Evolutionary conservation across 2,329 filamentous ascomycete genomes (phyloP), one percentile per base, ranked within the genome.

Genomic region (Exophiala oligosperma): DNA sequence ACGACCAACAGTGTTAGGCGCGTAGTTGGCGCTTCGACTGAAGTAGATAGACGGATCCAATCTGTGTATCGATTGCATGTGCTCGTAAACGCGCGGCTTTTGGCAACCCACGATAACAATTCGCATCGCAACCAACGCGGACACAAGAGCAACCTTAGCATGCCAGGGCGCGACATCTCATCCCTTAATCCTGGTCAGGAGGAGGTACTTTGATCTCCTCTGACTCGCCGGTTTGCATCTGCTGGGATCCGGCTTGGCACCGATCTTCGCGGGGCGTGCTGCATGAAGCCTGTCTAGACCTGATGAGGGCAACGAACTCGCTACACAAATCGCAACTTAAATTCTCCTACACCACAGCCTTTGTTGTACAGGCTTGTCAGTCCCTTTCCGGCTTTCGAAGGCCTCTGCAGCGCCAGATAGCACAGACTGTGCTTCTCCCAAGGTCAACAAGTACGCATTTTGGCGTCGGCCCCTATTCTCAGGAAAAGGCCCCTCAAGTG

Each of bases 221-320:
- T 14, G 29, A 23, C 29, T 54, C 24, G 44, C 49, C 43, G 43
- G 21, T 26, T 23, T 23, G 40, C 43, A 23, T 41, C 40, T 49
- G 37, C 57, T 49, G 52, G 32, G 35, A 54, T 46, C 58, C 58
- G 58, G 50, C 58, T 60, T 60, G 58, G 58, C 58, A 52, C 53
- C 35, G 49, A 53, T 54, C 50, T 46, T 11, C 28, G n/a, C n/a
- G 14, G 17, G 40, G n/a, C n/a, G 40, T 11, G 40, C 40, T 54
- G 17, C 40, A 37, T 37, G 21, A 44, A 47, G 47, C 29, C 46
- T 49, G 50, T 56, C 57, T 53, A 53, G 57, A 52, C 37, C 38
- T 43, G 23, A 41, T 55, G 43, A 35, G 21, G 52, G 37, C 50
- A 37, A 43, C 41, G 49, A 54, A 49, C 51, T 54, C 43, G 52